Evolutionary conservation across 2,329 filamentous ascomycete species (phyloP), one percentile per base, ranked within the genome.

Genomic region (Davidsoniella eucalypti): DNA sequence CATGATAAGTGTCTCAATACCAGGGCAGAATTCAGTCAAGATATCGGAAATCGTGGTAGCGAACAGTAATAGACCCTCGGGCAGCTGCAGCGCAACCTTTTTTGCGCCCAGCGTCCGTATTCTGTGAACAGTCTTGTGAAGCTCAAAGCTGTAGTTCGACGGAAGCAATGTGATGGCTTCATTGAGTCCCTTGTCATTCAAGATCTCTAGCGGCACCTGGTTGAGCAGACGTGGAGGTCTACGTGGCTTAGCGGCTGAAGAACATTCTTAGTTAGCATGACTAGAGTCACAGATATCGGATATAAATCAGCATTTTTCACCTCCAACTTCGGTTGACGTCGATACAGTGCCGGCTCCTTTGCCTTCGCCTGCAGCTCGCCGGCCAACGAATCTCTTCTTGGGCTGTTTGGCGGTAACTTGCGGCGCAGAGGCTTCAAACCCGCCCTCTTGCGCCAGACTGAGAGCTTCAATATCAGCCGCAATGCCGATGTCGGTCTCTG

Each of bases 21-120:
- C 87, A 0, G 87, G 83, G 61, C 92, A 98, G 68, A 98, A 98
- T 61, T 88, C 84, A 0, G 84, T 86, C 44, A 98, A 71, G 58
- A 98, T 96, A 62, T 98, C 92, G 3, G 92, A 94, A 57, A 98
- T 90, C 36, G 92, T 98, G 23, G 92, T 96, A 18, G 92, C 92
- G 63, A 98, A 98, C 51, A 98, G 71, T 25, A 98, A 76, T 1
- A 98, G 74, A 1, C 92, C 92, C 65, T 98, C 93, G 4, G 92
- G 92, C 72, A 98, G 92, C 65, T 98, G 92, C n/a, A 98, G 72
- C 0, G 90, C 93, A 2, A 98, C 80, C 56, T 81, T 83, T 61
- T 80, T 90, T 1, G 88, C 81, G 7, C 76, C 79, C 7, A 82
- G 78, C 1, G 81, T 82, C 42, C 86, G 82, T 63, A 98, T 88